These are phyloP conservation scores for Calonectria naviculata DNA, from an alignment of 2,329 filamentous ascomycete species.

Conservation along the genomic window DNA sequence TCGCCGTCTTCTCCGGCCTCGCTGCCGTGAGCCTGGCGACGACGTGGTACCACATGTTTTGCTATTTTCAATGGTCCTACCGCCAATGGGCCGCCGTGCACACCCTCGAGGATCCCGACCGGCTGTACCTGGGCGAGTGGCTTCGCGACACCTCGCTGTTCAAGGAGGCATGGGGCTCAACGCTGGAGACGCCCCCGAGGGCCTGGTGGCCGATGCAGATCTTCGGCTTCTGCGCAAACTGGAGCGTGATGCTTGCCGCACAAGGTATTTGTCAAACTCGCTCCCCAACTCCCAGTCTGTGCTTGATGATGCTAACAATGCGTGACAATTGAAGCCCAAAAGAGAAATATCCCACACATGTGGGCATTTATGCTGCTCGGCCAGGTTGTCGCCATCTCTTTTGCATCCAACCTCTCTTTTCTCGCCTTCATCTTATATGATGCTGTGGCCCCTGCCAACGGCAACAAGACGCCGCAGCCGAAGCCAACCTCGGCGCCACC, in stretches of 20 bases:
- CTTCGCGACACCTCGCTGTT: conserved; percentile 41
- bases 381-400: conserved; percentile 41
- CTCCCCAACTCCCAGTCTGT: not conserved
- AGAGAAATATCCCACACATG: conserved; percentile 26
- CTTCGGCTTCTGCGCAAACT: conserved; percentile 40
- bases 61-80: conserved; percentile 40
- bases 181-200: conserved; percentile 32
- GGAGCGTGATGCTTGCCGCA: conserved; percentile 40
- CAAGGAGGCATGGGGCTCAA: conserved; percentile 41
- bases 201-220: conserved; percentile 43
- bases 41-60: conserved; percentile 42
- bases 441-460: not conserved
- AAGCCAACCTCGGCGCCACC: not conserved
- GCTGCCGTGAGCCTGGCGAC: conserved; percentile 38
- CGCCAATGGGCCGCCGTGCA: conserved; percentile 9
- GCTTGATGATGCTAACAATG: not conserved
- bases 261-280: conserved; percentile 27
- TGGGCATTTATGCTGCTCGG: conserved; percentile 42
- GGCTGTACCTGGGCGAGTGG: conserved; percentile 36
- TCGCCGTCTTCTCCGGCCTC: conserved; percentile 33
- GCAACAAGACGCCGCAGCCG: not conserved
- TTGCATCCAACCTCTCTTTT: conserved; percentile 41
- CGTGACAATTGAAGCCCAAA: conserved; percentile 21
- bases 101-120: not conserved
- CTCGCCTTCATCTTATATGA: conserved; percentile 33